Percentiles rank a stretch among this genome's conserved stretches.
phyloP scores from a whole-genome alignment of 139 green algal species.

The Chlorella sorokiniana region DNA sequence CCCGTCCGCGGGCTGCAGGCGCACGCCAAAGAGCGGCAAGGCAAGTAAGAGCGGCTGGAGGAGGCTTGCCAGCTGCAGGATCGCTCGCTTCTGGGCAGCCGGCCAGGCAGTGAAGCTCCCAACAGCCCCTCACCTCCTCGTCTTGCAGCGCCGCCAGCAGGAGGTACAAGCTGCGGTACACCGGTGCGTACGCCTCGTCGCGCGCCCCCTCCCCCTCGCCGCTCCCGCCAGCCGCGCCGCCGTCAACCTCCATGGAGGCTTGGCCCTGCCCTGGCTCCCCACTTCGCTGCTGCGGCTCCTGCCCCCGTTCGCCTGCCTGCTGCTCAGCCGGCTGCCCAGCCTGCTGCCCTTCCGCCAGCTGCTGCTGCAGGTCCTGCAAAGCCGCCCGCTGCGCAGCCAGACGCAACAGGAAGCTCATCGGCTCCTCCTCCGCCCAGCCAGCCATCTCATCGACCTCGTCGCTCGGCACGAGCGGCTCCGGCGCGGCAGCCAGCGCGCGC shows the following conservation, averaged over 20 bases:
- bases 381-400: neutral
- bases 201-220: neutral
- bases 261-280: neutral
- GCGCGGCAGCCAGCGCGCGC: neutral
- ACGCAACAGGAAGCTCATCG: neutral
- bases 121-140: slow-evolving; percentile 11
- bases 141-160: slow-evolving; percentile 23
- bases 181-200: neutral
- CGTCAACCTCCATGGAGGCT: neutral
- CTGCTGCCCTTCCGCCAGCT: neutral
- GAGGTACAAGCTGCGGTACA: slow-evolving; percentile 11
- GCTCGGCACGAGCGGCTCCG: neutral
- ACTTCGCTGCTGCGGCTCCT: neutral
- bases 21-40: too few relatives aligned
- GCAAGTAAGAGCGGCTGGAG: too few relatives aligned
- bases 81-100: too few relatives aligned
- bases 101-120: neutral
- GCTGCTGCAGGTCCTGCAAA: neutral
- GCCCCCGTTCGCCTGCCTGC: neutral
- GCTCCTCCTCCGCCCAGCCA: too few relatives aligned
- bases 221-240: neutral
- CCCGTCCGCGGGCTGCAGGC: neutral
- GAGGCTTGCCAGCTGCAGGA: too few relatives aligned
- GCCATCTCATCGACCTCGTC: slow-evolving; percentile 5
- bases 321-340: neutral